A percentile compares a stretch with the other conserved stretches of the same genome.
phyloP scores from a whole-genome alignment of 2,329 filamentous ascomycete species.

The Knufia petricola region DNA sequence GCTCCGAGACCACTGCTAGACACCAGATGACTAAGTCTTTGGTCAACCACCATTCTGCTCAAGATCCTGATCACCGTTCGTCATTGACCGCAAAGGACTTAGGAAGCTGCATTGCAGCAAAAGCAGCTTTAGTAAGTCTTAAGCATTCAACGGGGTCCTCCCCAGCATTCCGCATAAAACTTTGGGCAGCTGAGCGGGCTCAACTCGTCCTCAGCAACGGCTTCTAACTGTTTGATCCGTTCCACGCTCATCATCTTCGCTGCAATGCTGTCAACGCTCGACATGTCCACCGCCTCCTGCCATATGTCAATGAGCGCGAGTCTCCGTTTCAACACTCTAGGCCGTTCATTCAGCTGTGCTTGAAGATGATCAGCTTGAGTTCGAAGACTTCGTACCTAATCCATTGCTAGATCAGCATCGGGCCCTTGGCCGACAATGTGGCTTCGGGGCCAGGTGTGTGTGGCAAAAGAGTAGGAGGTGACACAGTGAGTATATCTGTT shows the following conservation, averaged over 20 bases:
- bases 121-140: neutral
- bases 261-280: too few species aligned
- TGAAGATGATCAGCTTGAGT: too few species aligned
- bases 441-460: too few species aligned
- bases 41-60: neutral
- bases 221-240: neutral
- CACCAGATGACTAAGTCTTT: neutral
- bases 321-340: conserved; percentile 8
- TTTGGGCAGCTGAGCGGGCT: neutral
- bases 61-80: neutral
- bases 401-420: too few species aligned
- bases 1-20: neutral
- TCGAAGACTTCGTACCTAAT: too few species aligned
- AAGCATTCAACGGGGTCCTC: neutral
- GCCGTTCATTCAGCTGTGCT: too few species aligned
- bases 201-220: neutral
- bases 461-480: too few species aligned
- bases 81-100: too few species aligned
- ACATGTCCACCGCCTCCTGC: neutral
- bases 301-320: neutral
- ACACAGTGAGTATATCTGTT: too few species aligned
- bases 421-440: too few species aligned
- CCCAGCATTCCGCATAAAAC: neutral
- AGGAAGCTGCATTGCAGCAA: neutral
- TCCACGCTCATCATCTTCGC: neutral